Evolutionary conservation across 139 green algal species (phyloP).

Genomic region (Micractinium sp.): DNA sequence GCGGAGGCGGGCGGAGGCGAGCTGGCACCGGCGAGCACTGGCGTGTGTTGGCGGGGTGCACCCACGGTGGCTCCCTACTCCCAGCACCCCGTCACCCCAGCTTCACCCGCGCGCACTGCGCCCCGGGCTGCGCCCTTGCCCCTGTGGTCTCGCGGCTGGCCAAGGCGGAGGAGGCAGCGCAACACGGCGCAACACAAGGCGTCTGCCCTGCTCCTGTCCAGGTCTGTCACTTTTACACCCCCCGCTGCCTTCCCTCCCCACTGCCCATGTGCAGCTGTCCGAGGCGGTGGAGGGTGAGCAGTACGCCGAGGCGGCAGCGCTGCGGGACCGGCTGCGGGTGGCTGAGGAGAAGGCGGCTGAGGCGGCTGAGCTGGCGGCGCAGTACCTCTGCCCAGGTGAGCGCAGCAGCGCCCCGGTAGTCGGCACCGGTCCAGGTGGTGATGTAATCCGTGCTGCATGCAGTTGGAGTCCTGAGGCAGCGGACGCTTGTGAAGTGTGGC

Average conservation of each 20-base stretch:
- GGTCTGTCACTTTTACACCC: background rate
- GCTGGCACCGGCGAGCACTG: background rate
- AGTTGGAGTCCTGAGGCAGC: too few species aligned
- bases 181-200: too few species aligned
- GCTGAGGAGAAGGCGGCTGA: slow-evolving; percentile 61
- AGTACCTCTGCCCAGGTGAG: slow-evolving; percentile 25
- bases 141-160: too few species aligned
- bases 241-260: background rate
- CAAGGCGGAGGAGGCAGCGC: too few species aligned
- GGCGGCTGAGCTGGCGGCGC: slow-evolving; percentile 33
- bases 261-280: background rate
- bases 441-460: too few species aligned
- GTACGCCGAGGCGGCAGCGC: slow-evolving; percentile 73
- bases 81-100: too few species aligned
- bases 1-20: slow-evolving; percentile 41
- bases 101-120: too few species aligned
- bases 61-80: background rate
- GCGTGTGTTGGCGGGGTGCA: background rate
- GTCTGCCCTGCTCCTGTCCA: background rate
- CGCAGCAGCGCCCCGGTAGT: too few species aligned
- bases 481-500: too few species aligned
- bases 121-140: too few species aligned
- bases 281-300: slow-evolving; percentile 45
- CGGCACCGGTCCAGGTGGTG: too few species aligned
- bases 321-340: slow-evolving; percentile 70